Evolutionary conservation across 129 eudicot species (phyloP), one percentile per base, ranked within the genome.

Genomic region (Lonicera japonica): DNA sequence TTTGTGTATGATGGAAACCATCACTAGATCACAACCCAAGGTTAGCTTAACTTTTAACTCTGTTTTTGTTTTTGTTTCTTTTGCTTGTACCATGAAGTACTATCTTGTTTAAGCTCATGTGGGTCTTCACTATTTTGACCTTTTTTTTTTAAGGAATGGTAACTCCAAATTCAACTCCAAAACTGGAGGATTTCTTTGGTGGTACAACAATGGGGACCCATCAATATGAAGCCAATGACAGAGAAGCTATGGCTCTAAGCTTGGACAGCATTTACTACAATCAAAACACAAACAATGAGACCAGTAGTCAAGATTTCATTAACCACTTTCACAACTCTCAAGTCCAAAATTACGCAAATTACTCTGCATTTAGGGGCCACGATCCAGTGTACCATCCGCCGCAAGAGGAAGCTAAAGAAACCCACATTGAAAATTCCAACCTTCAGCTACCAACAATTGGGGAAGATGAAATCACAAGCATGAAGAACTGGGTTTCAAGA

Each of bases 151-250:
- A 53, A 84, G 86, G 86, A 45, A 75, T 84, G 76, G 66, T 73
- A 38, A 69, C 55, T 59, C 39, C 86, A 60, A 81, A 77, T 17
- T 95, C 95, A 60, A 81, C 82, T 24, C 97, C 97, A 73, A 91
- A 91, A 77, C 88, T 87, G 41, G 97, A 87, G 63, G 89, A 87
- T 70, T 91, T 91, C 82, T 87, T 91, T 67, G 95, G 95, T 14
- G 90, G 80, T 68, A 79, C 82, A 80, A 75, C 87, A 65, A 74
- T 77, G 84, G 89, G 83, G 82, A 20, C 90, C 83, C 75, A 83
- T 69, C 78, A 76, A 40, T 83, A 73, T 64, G 82, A 73, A 24
- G 48, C 57, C 21, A 45, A 75, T 22, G 57, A 77, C 65, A 70
- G 51, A 45, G 16, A 10, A 45, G 51, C 51, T 15, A 58, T 67